phyloP scores from a whole-genome alignment of 345 rosid genomes.

The Euphorbia peplus region DNA sequence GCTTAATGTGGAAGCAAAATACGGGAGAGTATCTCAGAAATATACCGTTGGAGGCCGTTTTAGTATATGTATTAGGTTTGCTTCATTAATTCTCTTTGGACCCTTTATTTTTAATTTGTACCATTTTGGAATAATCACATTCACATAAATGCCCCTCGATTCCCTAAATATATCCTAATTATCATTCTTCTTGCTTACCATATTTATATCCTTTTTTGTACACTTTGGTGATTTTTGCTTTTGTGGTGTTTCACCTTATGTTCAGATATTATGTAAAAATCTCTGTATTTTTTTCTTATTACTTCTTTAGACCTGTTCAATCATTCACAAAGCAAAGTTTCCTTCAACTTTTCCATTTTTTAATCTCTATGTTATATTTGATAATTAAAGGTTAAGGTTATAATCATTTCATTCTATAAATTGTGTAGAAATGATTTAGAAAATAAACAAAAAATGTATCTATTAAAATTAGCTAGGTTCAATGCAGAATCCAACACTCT shows the following conservation, averaged over 20 bases:
- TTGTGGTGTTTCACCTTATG: slow-evolving; percentile 3
- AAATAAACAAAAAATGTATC: background rate
- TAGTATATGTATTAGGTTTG: slow-evolving; percentile 7
- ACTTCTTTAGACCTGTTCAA: background rate
- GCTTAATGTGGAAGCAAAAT: background rate
- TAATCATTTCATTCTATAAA: background rate
- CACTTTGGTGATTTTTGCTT: slow-evolving; percentile 3
- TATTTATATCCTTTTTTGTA: slow-evolving; percentile 1
- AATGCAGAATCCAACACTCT: no score
- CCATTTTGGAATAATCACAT: background rate
- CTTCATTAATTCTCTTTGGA: background rate
- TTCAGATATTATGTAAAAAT: background rate
- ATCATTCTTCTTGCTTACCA: background rate
- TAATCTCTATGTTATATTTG: no score
- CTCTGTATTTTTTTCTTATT: background rate
- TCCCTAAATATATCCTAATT: background rate
- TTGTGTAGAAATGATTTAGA: background rate
- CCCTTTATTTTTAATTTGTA: background rate
- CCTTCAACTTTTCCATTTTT: background rate
- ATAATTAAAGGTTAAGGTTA: background rate
- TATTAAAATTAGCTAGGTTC: no score
- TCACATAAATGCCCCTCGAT: background rate
- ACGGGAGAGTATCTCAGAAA: slow-evolving; percentile 13
- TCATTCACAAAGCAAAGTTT: background rate
- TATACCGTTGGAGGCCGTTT: slow-evolving; percentile 23